A percentile compares a stretch with the other conserved stretches of the same genome.
Conservation (phyloP, 495 filamentous ascomycete genomes). For the Viridothelium virens region DNA sequence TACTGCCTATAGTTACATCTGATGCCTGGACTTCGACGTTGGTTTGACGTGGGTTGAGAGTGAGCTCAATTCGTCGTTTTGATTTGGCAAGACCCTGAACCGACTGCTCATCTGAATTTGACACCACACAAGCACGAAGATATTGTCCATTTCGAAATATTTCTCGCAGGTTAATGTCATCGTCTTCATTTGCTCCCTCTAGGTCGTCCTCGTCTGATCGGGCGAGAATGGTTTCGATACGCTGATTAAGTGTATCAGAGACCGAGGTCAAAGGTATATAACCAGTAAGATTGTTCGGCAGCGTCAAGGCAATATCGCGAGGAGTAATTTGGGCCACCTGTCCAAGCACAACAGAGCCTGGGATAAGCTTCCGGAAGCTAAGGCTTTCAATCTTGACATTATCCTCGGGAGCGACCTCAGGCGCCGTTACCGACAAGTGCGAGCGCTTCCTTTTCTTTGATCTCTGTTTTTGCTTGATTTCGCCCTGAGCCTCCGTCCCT, state of each 20-base stretch:
- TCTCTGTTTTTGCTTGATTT: constrained; percentile 31
- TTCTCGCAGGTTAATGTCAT: constrained; percentile 58
- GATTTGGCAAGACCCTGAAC: constrained; percentile 45
- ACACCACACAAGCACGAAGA: constrained; percentile 73
- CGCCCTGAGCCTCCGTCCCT: constrained; percentile 44
- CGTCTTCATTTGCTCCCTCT: constrained; percentile 44
- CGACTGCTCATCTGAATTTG: constrained; percentile 53
- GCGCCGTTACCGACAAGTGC: constrained; percentile 26
- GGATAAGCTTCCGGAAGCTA: constrained; percentile 79
- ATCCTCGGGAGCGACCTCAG: constrained; percentile 45
- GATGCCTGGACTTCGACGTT: constrained; percentile 65
- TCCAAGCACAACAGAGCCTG: constrained; percentile 78
- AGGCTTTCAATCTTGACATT: constrained; percentile 71
- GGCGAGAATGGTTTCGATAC: constrained; percentile 55
- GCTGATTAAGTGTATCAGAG: constrained; percentile 62
- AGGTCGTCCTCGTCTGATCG: constrained; percentile 51
- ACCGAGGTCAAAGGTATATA: constrained; percentile 86
- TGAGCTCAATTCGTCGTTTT: constrained; percentile 76
- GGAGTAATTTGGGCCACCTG: constrained; percentile 74
- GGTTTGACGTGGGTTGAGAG: constrained; percentile 63
- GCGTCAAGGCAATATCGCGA: constrained; percentile 66
- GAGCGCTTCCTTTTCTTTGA: constrained; percentile 48
- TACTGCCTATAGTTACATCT: constrained; percentile 61
- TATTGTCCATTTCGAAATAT: constrained; percentile 84
- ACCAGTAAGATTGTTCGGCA: constrained; percentile 88